These are phyloP conservation scores for Boletales sp. DNA, from an alignment of 768 basidiomycete species.

Conservation along the genomic window DNA sequence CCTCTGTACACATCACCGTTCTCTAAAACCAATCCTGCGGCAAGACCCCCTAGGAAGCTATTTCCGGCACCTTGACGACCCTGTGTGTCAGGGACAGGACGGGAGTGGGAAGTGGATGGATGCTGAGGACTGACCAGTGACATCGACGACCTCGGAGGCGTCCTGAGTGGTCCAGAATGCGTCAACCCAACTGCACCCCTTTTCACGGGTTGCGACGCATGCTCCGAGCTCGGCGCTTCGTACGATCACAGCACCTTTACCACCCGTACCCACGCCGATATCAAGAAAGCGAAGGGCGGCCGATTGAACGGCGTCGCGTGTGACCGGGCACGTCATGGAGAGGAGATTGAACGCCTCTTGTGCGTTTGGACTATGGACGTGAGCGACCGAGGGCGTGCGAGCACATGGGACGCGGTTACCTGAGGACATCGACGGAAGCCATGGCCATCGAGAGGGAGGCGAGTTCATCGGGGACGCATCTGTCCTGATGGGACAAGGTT, in stretches of 20 bases:
- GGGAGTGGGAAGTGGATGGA: conserved; percentile 1
- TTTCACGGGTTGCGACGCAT: conserved; percentile 48
- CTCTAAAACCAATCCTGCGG: conserved; percentile 61
- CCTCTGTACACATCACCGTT: conserved; percentile 65
- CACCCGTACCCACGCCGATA: conserved; percentile 49
- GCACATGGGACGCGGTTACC: conserved; percentile 37
- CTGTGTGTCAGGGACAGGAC: conserved; percentile 1
- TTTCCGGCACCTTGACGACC: conserved; percentile 75
- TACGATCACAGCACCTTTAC: conserved; percentile 64
- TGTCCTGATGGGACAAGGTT: conserved; percentile 46
- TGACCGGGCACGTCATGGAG: conserved; percentile 43
- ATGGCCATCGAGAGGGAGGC: conserved; percentile 61
- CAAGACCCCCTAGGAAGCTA: conserved; percentile 80
- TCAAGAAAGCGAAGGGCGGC: conserved; percentile 63
- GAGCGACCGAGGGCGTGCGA: conserved; percentile 1
- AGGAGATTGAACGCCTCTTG: conserved; percentile 74
- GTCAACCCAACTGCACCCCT: conserved; percentile 57
- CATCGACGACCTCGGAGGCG: conserved; percentile 60
- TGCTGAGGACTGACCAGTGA: conserved; percentile 56
- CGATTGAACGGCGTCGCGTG: conserved; percentile 54
- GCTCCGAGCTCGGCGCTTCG: conserved; percentile 72
- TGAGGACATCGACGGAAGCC: conserved; percentile 60
- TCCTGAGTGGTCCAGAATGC: conserved; percentile 65
- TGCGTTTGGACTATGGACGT: conserved; percentile 68
- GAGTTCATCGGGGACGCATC: conserved; percentile 77